Base-by-base conservation (phyloP, 192 early-diverging fungal genomes). In the Coemansia brasiliensis region DNA sequence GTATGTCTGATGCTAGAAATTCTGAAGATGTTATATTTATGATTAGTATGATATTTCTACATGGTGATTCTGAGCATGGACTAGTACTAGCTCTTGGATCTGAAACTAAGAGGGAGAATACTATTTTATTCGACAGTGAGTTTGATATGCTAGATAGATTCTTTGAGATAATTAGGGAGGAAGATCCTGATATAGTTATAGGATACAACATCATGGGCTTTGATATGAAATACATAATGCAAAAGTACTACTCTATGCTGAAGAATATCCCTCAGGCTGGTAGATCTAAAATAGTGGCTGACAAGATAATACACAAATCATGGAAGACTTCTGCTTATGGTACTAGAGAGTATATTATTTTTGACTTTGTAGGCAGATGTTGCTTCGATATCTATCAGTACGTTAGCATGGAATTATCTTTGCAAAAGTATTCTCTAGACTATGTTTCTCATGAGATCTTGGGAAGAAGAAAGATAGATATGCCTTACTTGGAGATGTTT, bases 381-480 rank as follows among this genome's bases (percentile, higher is more conserved):
- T 57, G 52, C 35, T 53, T 66, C 32, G 64, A 66, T 59, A 38
- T 66, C 0, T 66, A 58, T 20, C 52, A 24, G 16, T 66, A 52
- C 26, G 21, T 57, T n/a, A 39, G 21, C 2, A 66, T 52, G 52
- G 58, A 59, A 15, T 18, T 66, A 21, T 35, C 56, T 22, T 18
- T 66, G 22, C 57, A 66, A 40, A 59, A 66, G 41, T 66, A 66
- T 59, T 59, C 57, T 42, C 56, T 66, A 7, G 41, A 66, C 26
- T 59, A 44, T 58, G 49, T 66, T 11, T 20, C 64, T n/a, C 24
- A 59, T n/a, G 40, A 58, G 18, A 21, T 66, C 5, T 22, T 59
- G 16, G 56, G 50, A 3, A 45, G 46, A 50, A 39, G 51, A 4
- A 66, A 66, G 48, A 4, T 66, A 6, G 64, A 66, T 21, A 51